Evolutionary conservation across 352 stramenopile species (phyloP).

Genomic region (Globisporangium canariense): DNA sequence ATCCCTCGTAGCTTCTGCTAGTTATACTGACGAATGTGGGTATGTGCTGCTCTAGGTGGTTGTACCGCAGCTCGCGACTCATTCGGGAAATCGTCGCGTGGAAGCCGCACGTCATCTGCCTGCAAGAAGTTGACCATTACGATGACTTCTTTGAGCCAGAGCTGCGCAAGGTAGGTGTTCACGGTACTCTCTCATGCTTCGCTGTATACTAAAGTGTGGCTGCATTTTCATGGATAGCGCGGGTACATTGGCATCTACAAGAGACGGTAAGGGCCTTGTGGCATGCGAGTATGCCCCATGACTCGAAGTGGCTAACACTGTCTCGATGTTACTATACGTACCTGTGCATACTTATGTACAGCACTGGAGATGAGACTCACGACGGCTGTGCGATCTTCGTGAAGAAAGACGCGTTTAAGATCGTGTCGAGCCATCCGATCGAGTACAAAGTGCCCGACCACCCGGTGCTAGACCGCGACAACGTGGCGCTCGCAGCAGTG

Average conservation of each 20-base stretch:
- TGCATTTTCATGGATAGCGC: slow-evolving; percentile 12
- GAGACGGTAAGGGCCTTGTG: slow-evolving; percentile 29
- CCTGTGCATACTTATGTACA: slow-evolving; percentile 13
- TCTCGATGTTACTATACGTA: background rate
- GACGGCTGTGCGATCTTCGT: slow-evolving; percentile 73
- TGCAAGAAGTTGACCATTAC: slow-evolving; percentile 76
- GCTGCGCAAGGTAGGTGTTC: slow-evolving; percentile 29
- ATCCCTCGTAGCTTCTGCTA: background rate
- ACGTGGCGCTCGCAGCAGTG: slow-evolving; percentile 49
- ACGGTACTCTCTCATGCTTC: background rate
- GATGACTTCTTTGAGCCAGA: slow-evolving; percentile 68
- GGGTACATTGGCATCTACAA: slow-evolving; percentile 58
- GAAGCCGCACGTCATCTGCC: slow-evolving; percentile 48
- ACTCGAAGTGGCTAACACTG: background rate
- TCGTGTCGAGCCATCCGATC: slow-evolving; percentile 38
- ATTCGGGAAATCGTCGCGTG: slow-evolving; percentile 51
- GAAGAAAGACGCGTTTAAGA: slow-evolving; percentile 36
- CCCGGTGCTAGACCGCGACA: slow-evolving; percentile 51
- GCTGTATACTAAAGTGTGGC: background rate
- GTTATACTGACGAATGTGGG: background rate
- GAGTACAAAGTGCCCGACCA: slow-evolving; percentile 46
- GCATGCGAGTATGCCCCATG: background rate
- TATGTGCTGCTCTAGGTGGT: slow-evolving; percentile 28
- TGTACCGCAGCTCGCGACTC: slow-evolving; percentile 40
- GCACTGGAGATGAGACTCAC: slow-evolving; percentile 54